Conservation (phyloP, 305 asterid species). For the Ilex paraguariensis region DNA sequence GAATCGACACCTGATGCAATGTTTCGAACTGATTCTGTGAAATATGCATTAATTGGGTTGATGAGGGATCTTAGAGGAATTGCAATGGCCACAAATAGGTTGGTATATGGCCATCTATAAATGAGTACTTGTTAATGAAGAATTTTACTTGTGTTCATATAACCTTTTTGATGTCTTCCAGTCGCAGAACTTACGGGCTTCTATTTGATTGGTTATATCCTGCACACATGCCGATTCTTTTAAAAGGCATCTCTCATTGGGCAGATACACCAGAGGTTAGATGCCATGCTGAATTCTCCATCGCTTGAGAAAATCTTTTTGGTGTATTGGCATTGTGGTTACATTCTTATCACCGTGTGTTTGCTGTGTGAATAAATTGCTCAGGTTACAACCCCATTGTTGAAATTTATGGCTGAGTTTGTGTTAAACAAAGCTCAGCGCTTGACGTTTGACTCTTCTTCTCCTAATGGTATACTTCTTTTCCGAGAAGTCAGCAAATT, state of each 20-base stretch:
- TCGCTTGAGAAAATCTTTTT: background rate
- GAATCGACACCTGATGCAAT: constrained; percentile 73
- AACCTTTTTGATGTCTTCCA: constrained; percentile 37
- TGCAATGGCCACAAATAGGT: constrained; percentile 96
- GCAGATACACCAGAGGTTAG: constrained; percentile 93
- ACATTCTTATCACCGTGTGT: background rate
- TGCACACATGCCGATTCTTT: constrained; percentile 80
- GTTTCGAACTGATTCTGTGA: constrained; percentile 82
- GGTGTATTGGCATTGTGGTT: background rate
- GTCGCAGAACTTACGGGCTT: constrained; percentile 87
- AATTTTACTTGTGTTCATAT: constrained; percentile 6
- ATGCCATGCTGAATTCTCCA: background rate
- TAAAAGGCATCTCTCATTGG: constrained; percentile 91
- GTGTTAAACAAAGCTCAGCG: constrained; percentile 93
- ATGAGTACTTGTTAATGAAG: constrained; percentile 1
- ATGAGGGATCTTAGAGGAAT: constrained; percentile 97
- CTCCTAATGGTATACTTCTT: constrained; percentile 96
- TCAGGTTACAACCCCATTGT: constrained; percentile 93
- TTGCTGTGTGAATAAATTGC: constrained; percentile 23
- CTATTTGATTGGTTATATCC: constrained; percentile 98
- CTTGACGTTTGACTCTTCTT: constrained; percentile 88
- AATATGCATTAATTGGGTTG: constrained; percentile 86
- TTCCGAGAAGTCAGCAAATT: constrained; percentile 97
- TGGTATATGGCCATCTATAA: constrained; percentile 10
- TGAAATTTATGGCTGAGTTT: constrained; percentile 92